A percentile compares a stretch with the other conserved stretches of the same genome.
Conservation (phyloP, 1,284 basidiomycete species). For the Tilletia horrida region DNA sequence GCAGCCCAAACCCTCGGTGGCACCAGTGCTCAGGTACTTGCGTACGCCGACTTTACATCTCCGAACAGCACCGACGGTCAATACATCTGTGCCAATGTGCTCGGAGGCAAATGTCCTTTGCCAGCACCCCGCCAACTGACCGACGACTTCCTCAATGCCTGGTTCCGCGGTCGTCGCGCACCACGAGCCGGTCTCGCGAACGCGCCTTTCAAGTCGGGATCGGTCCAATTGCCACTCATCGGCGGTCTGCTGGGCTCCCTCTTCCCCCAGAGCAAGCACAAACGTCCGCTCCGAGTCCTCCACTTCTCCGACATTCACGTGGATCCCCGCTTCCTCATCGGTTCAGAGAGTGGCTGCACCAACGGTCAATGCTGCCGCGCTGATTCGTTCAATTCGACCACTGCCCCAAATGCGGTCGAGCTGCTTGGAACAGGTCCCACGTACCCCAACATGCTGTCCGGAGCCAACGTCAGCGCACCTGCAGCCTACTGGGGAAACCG, state of each 20-base stretch:
- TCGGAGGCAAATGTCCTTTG: constrained; percentile 32
- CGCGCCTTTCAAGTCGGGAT: constrained; percentile 4
- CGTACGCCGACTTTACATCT: constrained; percentile 44
- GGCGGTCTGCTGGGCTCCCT: constrained; percentile 51
- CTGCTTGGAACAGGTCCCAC: constrained; percentile 22
- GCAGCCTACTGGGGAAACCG: constrained; percentile 52
- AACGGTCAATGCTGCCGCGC: constrained; percentile 70
- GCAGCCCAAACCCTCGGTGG: constrained; percentile 35
- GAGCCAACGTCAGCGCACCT: constrained; percentile 33
- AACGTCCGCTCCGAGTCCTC: constrained; percentile 68
- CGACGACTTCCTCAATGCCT: constrained; percentile 35
- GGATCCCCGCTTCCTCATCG: constrained; percentile 73
- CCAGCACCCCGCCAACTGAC: constrained; percentile 36
- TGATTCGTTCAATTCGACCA: constrained; percentile 17
- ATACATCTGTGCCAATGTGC: constrained; percentile 46
- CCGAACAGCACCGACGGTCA: constrained; percentile 35
- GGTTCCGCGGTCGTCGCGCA: constrained; percentile 36
- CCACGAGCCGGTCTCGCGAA: constrained; percentile 19
- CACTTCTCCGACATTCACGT: constrained; percentile 76
- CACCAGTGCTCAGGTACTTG: constrained; percentile 44
- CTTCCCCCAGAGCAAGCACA: constrained; percentile 59
- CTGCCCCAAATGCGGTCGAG: constrained; percentile 31
- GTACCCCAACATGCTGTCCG: background rate
- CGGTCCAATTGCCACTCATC: background rate
- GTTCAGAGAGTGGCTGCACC: constrained; percentile 71